Evolutionary conservation across 1,139 yeast species (phyloP).

Genomic region (Kluyveromyces sp.): DNA sequence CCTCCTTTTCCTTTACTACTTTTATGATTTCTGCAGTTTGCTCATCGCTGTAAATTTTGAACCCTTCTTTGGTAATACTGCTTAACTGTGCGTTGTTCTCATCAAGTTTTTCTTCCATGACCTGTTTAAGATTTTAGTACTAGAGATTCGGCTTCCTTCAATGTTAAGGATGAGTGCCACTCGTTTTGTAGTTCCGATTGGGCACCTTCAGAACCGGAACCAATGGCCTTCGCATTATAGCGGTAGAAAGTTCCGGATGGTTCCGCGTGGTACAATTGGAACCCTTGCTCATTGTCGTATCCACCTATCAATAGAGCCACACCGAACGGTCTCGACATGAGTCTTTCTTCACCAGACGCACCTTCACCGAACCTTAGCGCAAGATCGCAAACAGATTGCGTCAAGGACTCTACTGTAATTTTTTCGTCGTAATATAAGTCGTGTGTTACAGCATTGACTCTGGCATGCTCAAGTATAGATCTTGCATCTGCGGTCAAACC

Average conservation of each 20-base stretch:
- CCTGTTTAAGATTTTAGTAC: conserved; percentile 87
- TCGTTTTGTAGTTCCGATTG: conserved; percentile 96
- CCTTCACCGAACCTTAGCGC: conserved; percentile 98
- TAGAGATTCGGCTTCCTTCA: conserved; percentile 86
- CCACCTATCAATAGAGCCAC: conserved; percentile 97
- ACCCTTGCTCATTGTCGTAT: conserved; percentile 84
- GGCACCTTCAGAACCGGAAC: conserved; percentile 98
- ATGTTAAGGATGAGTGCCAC: conserved; percentile 89
- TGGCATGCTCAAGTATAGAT: conserved; percentile 96
- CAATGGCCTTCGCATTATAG: conserved; percentile 97
- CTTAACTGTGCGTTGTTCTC: conserved; percentile 94
- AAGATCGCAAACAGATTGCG: conserved; percentile 94
- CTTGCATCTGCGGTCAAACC: conserved; percentile 98
- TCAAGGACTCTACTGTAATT: conserved; percentile 85
- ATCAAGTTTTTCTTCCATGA: conserved; percentile 97
- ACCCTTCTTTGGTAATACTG: conserved; percentile 85
- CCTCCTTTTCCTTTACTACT: conserved; percentile 63
- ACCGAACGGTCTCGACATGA: conserved; percentile 99
- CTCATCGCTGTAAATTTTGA: conserved; percentile 76
- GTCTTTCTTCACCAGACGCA: conserved; percentile 92
- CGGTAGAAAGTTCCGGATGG: conserved; percentile 97
- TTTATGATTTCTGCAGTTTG: conserved; percentile 78
- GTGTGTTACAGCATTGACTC: conserved; percentile 87
- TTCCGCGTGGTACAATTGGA: conserved; percentile 97
- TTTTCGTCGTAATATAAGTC: conserved; percentile 86